Conservation (phyloP, 768 basidiomycete genomes). For the Harrya chromipes region DNA sequence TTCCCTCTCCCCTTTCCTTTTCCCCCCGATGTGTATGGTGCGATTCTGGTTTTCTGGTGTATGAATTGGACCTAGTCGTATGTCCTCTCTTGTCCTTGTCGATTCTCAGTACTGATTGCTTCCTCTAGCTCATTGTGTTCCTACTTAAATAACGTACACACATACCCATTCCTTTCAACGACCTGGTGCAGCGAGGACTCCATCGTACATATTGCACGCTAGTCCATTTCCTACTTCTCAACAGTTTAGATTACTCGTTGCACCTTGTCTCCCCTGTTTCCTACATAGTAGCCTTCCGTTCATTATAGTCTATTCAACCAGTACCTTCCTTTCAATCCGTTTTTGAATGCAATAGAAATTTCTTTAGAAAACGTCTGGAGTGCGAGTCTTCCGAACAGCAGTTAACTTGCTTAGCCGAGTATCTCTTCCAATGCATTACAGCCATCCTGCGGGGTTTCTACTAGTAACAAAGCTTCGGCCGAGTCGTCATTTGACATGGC, state of each 20-base stretch:
- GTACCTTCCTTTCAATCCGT: constrained; percentile 27
- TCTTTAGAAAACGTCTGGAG: constrained; percentile 3
- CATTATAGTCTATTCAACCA: constrained; percentile 21
- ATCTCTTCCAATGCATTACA: constrained; percentile 2
- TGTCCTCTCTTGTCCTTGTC: not conserved
- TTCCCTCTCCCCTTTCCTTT: not conserved
- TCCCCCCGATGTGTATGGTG: constrained; percentile 30
- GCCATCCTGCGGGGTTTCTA: not conserved
- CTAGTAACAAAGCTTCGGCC: constrained; percentile 5
- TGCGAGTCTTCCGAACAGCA: not conserved
- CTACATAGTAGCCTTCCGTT: constrained; percentile 22
- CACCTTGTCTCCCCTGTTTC: constrained; percentile 10
- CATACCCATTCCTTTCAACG: constrained; percentile 21
- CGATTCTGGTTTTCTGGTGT: constrained; percentile 32
- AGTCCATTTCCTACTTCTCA: constrained; percentile 9
- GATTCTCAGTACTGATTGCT: constrained; percentile 8
- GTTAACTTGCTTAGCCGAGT: too few species aligned
- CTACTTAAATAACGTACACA: constrained; percentile 24
- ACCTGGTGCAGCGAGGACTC: constrained; percentile 20
- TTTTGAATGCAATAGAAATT: constrained; percentile 27
- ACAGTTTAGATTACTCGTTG: constrained; percentile 23
- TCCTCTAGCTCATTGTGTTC: constrained; percentile 25
- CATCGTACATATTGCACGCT: constrained; percentile 19
- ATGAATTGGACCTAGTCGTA: constrained; percentile 27
- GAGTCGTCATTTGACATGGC: constrained; percentile 3